Evolutionary conservation across 192 early-diverging fungal genomes (phyloP).

Genomic region (Coemansia guatemalensis): DNA sequence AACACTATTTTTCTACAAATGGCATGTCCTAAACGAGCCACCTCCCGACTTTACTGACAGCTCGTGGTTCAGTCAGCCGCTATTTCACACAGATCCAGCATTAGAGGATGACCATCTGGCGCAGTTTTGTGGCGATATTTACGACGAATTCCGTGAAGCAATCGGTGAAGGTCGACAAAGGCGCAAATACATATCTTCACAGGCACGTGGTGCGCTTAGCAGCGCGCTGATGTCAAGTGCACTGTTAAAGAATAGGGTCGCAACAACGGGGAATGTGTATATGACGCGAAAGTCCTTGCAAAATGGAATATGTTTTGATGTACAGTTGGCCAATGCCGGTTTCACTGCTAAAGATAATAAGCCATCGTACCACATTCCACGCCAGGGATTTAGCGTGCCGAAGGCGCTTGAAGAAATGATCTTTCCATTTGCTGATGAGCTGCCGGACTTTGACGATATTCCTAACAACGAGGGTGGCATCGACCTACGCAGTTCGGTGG

Average conservation of each 20-base stretch:
- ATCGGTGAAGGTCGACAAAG: slow-evolving; percentile 6
- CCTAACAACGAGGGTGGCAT: neutral
- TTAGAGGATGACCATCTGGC: slow-evolving; percentile 18
- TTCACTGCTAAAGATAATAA: neutral
- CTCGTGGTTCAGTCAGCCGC: slow-evolving; percentile 29
- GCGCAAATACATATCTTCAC: slow-evolving; percentile 23
- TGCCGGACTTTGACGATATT: slow-evolving; percentile 14
- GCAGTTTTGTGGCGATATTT: slow-evolving; percentile 24
- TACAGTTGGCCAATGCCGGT: slow-evolving; percentile 30
- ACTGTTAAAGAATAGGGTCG: slow-evolving; percentile 9
- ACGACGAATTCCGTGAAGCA: slow-evolving; percentile 25
- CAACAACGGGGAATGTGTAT: slow-evolving; percentile 14
- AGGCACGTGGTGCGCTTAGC: slow-evolving; percentile 5
- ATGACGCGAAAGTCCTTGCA: slow-evolving; percentile 21
- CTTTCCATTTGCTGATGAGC: slow-evolving; percentile 42
- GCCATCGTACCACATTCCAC: slow-evolving; percentile 12
- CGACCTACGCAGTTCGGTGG: slow-evolving; percentile 11
- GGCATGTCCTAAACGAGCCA: slow-evolving; percentile 44
- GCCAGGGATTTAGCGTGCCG: slow-evolving; percentile 6
- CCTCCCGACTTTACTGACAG: slow-evolving; percentile 38
- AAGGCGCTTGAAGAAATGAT: slow-evolving; percentile 12
- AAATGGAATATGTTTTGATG: slow-evolving; percentile 11
- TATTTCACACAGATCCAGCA: slow-evolving; percentile 27
- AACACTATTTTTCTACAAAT: slow-evolving; percentile 42
- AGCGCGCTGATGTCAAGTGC: neutral